Conservation (phyloP, 2,329 filamentous ascomycete genomes). For the Sporothrix pseudoabietina region DNA sequence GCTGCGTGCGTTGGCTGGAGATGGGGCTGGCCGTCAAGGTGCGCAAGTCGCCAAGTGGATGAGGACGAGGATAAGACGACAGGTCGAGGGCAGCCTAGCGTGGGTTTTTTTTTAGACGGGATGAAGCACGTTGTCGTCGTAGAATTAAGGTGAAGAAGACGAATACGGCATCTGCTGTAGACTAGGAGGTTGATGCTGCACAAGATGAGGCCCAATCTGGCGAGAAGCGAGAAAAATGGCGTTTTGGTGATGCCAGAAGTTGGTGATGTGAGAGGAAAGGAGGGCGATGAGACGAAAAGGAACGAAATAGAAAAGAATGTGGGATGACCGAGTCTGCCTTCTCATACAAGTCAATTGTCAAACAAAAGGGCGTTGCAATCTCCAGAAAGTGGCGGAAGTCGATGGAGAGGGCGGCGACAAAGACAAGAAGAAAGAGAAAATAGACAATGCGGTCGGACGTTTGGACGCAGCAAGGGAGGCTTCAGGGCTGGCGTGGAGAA, state of each 20-base stretch:
- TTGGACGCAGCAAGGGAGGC: background rate
- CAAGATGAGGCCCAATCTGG: background rate
- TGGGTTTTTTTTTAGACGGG: background rate
- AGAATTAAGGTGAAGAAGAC: background rate
- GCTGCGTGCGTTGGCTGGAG: background rate
- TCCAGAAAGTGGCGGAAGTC: background rate
- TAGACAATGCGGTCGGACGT: background rate
- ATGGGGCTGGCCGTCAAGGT: constrained; percentile 20
- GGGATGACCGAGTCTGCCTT: background rate
- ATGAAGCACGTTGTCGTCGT: background rate
- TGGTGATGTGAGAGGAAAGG: background rate
- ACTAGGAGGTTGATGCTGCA: background rate
- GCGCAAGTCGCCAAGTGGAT: background rate
- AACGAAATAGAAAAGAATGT: background rate
- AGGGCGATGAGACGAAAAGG: background rate
- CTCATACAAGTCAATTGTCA: background rate
- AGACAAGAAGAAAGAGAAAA: background rate
- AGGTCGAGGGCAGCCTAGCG: background rate
- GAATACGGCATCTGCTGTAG: background rate
- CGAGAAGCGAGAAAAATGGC: background rate
- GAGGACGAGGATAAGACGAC: background rate
- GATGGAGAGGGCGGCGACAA: background rate
- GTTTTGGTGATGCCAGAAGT: background rate
- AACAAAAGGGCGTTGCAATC: background rate
- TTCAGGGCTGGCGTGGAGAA: background rate